Conservation (phyloP, 192 early-diverging fungal genomes). For the Backusella psychrophila region DNA sequence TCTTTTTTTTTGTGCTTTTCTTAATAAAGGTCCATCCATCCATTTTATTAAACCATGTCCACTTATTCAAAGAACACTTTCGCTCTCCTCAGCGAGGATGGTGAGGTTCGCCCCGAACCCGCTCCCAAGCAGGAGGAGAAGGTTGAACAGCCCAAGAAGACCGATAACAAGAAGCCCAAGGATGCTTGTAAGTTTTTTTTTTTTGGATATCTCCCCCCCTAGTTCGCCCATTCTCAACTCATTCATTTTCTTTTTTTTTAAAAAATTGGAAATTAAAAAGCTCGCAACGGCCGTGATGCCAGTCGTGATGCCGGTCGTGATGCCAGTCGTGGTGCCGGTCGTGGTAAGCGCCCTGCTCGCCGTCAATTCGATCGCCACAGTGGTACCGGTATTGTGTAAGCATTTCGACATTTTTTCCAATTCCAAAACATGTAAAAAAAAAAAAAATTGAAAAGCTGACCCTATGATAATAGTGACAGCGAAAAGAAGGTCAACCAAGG, state of each 20-base stretch:
- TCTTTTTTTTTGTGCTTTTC: background rate
- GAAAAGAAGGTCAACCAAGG: slow-evolving; percentile 91
- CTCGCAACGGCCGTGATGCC: slow-evolving; percentile 37
- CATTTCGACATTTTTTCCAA: background rate
- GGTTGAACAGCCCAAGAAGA: slow-evolving; percentile 28
- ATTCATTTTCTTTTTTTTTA: background rate
- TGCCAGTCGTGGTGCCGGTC: background rate
- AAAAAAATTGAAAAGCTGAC: background rate
- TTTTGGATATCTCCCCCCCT: too few relatives aligned
- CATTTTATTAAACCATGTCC: slow-evolving; percentile 3
- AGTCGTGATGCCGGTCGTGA: too few relatives aligned
- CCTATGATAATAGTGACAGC: slow-evolving; percentile 52
- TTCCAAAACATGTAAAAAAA: background rate
- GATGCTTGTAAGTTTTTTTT: background rate
- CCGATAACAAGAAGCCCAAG: slow-evolving; percentile 21
- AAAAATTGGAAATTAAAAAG: background rate
- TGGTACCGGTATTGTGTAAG: slow-evolving; percentile 62
- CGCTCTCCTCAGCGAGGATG: slow-evolving; percentile 64
- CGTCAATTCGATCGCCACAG: slow-evolving; percentile 87
- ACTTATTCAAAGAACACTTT: slow-evolving; percentile 59
- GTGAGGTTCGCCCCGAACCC: slow-evolving; percentile 43
- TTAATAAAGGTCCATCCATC: slow-evolving; percentile 8
- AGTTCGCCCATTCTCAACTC: too few relatives aligned
- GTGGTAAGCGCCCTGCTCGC: slow-evolving; percentile 28
- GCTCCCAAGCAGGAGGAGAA: slow-evolving; percentile 40